Percentiles rank a stretch among this genome's conserved stretches.
These are phyloP conservation scores for Volvox carteri DNA, from an alignment of 163 green algal species.

Conservation along the genomic window DNA sequence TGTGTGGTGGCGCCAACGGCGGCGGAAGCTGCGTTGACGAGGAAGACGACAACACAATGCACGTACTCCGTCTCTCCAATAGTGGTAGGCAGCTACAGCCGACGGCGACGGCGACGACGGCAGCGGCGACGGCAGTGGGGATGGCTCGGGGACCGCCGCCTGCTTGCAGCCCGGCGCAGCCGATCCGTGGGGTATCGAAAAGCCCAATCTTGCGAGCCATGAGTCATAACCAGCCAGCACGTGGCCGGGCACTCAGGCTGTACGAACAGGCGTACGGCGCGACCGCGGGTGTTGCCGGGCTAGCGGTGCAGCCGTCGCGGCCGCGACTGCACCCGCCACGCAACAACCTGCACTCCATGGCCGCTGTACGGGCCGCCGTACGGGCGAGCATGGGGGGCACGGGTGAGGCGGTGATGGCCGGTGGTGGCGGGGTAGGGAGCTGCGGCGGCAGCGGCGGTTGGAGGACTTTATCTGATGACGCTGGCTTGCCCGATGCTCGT, in stretches of 20 bases:
- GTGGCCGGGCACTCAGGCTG: background rate
- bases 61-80: too few relatives aligned
- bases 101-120: background rate
- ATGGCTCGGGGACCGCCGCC: too few relatives aligned
- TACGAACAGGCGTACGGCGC: constrained; percentile 16
- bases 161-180: too few relatives aligned
- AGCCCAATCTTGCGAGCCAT: too few relatives aligned
- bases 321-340: background rate
- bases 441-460: background rate
- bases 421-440: background rate
- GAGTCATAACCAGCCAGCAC: background rate
- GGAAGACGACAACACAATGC: background rate
- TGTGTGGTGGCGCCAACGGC: background rate
- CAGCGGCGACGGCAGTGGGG: background rate
- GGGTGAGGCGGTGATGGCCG: background rate
- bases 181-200: too few relatives aligned
- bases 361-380: constrained; percentile 33
- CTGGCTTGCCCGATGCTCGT: background rate
- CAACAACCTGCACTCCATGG: constrained; percentile 25
- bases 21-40: background rate
- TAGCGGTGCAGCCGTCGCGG: background rate
- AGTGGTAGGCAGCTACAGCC: too few relatives aligned
- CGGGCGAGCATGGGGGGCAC: background rate
- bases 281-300: background rate
- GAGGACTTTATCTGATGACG: background rate